Evolutionary conservation across 441 rosid genomes (phyloP).

Genomic region (Mallotus japonicus): DNA sequence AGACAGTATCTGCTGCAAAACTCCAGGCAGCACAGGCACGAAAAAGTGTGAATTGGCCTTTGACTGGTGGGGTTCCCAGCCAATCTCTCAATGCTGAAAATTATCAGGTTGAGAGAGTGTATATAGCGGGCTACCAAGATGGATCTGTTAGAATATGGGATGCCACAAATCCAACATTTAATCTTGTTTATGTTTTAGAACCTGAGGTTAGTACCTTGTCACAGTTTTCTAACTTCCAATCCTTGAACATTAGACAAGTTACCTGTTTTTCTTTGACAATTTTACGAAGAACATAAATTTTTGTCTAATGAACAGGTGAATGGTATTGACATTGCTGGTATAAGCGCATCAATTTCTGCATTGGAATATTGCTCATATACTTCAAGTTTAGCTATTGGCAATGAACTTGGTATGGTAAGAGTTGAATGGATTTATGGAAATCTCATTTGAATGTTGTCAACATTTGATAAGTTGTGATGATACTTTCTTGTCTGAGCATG

Average conservation of each 20-base stretch:
- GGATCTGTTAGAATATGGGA: conserved; percentile 68
- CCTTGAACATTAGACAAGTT: conserved; percentile 18
- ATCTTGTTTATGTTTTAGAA: conserved; percentile 35
- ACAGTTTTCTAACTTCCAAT: conserved; percentile 12
- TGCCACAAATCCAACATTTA: conserved; percentile 50
- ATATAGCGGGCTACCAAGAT: conserved; percentile 63
- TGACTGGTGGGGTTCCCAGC: conserved; percentile 66
- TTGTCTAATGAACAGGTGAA: conserved; percentile 44
- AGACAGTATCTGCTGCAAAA: conserved; percentile 59
- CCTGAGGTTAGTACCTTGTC: conserved; percentile 39
- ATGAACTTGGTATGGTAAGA: conserved; percentile 84
- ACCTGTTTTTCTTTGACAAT: conserved; percentile 12
- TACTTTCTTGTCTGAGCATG: conserved; percentile 27
- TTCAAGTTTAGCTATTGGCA: conserved; percentile 66
- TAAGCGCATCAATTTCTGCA: conserved; percentile 56
- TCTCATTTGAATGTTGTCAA: conserved; percentile 20
- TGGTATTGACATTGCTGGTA: conserved; percentile 37
- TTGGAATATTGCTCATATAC: conserved; percentile 63
- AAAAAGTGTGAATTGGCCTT: conserved; percentile 46
- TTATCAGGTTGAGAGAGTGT: conserved; percentile 46
- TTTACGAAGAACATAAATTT: conserved; percentile 11
- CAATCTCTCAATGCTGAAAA: conserved; percentile 33
- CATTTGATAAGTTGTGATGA: conserved; percentile 20
- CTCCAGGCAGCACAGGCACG: conserved; percentile 39
- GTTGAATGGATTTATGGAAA: conserved; percentile 24